phyloP scores from a whole-genome alignment of 495 filamentous ascomycete species.

The Sordaria brevicollis region DNA sequence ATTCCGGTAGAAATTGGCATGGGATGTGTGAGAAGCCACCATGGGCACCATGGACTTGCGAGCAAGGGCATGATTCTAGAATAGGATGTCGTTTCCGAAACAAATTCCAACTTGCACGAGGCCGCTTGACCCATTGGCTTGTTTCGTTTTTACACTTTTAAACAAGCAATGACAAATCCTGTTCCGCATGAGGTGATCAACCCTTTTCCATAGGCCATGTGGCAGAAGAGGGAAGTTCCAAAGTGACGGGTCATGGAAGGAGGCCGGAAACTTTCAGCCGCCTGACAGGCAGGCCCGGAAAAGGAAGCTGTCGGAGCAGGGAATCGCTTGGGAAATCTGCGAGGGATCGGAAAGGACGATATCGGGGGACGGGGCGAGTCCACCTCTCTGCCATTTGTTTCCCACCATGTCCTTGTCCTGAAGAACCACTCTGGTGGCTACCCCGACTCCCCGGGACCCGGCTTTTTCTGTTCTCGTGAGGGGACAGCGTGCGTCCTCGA shows the following conservation, averaged over 20 bases:
- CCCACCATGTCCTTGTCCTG: background rate
- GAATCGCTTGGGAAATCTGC: background rate
- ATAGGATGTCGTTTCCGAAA: background rate
- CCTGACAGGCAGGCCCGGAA: background rate
- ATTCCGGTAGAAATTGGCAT: background rate
- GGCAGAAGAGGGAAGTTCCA: background rate
- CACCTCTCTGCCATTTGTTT: background rate
- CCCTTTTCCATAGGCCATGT: background rate
- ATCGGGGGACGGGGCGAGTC: background rate
- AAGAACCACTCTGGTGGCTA: background rate
- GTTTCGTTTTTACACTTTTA: background rate
- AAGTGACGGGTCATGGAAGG: background rate
- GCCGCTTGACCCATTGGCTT: background rate
- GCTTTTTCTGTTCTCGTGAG: background rate
- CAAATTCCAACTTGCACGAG: background rate
- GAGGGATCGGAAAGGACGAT: background rate
- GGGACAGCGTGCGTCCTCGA: background rate
- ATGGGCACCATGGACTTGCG: background rate
- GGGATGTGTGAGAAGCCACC: background rate
- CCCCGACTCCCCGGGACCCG: background rate
- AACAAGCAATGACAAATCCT: background rate
- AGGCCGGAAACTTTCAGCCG: background rate
- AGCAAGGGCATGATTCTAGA: background rate
- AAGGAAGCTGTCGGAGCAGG: background rate
- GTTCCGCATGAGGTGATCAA: background rate